Conservation (phyloP, 805 yeast genomes). For the Candida ascalaphidarum region DNA sequence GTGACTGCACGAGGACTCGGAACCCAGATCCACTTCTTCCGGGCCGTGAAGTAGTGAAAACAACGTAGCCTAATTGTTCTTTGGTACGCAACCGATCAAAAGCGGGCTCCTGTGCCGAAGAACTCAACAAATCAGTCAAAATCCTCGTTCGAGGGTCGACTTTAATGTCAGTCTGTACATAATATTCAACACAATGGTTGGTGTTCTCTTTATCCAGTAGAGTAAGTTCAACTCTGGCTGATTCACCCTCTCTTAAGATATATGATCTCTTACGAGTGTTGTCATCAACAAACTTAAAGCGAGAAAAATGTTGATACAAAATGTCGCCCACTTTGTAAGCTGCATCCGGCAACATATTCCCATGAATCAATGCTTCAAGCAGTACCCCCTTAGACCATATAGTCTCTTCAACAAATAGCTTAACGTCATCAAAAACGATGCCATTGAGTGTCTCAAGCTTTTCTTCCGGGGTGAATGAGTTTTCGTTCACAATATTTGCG, state of each 20-base stretch:
- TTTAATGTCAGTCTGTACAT: conserved; percentile 48
- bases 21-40: conserved; percentile 68
- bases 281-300: conserved; percentile 31
- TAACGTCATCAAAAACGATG: conserved; percentile 43
- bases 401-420: conserved; percentile 33
- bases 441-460: conserved; percentile 43
- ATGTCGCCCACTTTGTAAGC: conserved; percentile 45
- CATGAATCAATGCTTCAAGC: conserved; percentile 64
- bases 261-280: no score
- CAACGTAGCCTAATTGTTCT: conserved; percentile 94
- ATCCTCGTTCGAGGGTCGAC: conserved; percentile 27
- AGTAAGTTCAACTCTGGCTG: conserved; percentile 39
- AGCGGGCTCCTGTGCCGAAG: conserved; percentile 77
- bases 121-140: conserved; percentile 57
- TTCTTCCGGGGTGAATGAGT: conserved; percentile 57
- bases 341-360: conserved; percentile 52
- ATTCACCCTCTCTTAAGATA: no score
- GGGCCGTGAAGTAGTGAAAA: conserved; percentile 64
- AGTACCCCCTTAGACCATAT: conserved; percentile 51
- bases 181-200: conserved; percentile 79
- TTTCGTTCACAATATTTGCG: conserved; percentile 61
- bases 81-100: conserved; percentile 85
- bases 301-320: no score
- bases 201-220: conserved; percentile 63
- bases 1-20: conserved; percentile 77